Conservation (phyloP, 2,329 filamentous ascomycete genomes). For the Aspergillus sp. region DNA sequence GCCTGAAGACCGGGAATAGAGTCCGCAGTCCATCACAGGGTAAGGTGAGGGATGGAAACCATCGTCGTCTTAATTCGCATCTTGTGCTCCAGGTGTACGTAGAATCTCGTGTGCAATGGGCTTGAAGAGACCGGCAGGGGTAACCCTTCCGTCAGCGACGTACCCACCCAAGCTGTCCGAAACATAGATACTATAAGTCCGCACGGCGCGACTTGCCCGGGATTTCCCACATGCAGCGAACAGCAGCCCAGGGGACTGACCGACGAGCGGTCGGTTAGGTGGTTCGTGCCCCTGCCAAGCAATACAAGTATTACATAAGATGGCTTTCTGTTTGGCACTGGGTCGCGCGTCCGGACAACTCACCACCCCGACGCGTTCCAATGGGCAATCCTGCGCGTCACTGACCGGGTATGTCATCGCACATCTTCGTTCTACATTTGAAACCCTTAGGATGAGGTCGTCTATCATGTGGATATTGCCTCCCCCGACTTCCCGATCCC, state of each 20-base stretch:
- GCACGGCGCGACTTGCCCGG: constrained; percentile 1
- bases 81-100: no score
- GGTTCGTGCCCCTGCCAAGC: constrained; percentile 3
- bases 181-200: not conserved
- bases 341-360: not conserved
- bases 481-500: no score
- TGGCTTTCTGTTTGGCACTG: not conserved
- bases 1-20: no score
- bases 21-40: no score
- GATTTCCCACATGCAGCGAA: not conserved
- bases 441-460: no score
- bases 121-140: not conserved
- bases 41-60: no score
- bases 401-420: no score
- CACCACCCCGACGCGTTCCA: not conserved
- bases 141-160: not conserved
- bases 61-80: no score
- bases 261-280: not conserved
- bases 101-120: not conserved
- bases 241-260: constrained; percentile 1
- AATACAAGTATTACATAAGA: not conserved
- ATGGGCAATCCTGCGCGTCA: no score
- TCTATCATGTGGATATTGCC: no score
- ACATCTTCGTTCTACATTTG: no score
- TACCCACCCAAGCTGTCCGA: constrained; percentile 2